Conservation (phyloP, 202 grass and related monocot species). For the Eragrostis tef region DNA sequence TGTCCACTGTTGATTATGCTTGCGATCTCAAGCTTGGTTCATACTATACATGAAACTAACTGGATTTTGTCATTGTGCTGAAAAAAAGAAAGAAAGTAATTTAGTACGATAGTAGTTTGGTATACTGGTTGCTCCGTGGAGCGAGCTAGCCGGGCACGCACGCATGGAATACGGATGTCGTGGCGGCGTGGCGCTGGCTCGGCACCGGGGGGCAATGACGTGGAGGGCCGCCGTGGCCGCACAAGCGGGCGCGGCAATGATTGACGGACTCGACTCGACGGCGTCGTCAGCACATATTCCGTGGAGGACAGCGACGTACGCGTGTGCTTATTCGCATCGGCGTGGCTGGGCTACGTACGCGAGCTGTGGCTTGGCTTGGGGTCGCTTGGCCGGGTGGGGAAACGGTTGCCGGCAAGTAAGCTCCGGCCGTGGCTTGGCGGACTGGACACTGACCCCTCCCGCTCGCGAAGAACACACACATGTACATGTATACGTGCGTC, state of each 20-base stretch:
- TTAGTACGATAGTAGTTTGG: not conserved
- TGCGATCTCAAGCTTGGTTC: not conserved
- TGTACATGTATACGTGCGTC: not conserved
- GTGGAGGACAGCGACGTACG: constrained; percentile 34
- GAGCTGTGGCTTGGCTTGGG: not conserved
- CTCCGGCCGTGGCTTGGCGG: constrained; percentile 21
- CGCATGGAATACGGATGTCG: not conserved
- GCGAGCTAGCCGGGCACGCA: not conserved
- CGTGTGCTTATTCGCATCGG: not conserved
- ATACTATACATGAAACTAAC: not conserved
- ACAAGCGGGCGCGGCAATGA: constrained; percentile 2
- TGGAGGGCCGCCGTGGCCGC: constrained; percentile 11
- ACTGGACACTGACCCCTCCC: constrained; percentile 42
- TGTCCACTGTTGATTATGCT: constrained; percentile 9
- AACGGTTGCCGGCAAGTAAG: constrained; percentile 83
- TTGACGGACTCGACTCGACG: not conserved
- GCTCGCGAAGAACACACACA: not conserved
- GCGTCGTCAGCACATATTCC: constrained; percentile 46
- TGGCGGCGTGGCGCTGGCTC: not conserved
- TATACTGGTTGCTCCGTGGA: not conserved
- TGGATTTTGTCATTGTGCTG: not conserved
- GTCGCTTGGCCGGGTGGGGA: constrained; percentile 64
- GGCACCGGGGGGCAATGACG: not conserved
- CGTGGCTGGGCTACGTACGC: not conserved
- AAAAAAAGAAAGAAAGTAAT: not conserved